These are phyloP conservation scores for Cladosporium sp. DNA, from an alignment of 2,329 filamentous ascomycete species.

Conservation along the genomic window DNA sequence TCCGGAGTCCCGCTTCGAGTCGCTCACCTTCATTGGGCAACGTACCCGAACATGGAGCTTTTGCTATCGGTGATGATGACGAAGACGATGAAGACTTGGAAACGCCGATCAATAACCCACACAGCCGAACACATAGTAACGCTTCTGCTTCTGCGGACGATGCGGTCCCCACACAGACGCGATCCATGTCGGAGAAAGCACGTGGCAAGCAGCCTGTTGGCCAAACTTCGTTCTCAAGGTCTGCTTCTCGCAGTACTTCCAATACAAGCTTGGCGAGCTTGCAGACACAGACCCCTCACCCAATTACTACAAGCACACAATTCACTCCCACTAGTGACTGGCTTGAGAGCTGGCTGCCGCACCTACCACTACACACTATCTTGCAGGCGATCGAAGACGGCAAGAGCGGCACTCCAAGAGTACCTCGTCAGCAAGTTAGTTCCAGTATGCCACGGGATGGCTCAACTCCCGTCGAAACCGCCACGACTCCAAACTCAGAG, in stretches of 20 bases:
- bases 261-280: slow-evolving; percentile 72
- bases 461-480: neutral
- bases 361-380: slow-evolving; percentile 82
- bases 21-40: slow-evolving; percentile 58
- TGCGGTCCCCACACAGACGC: slow-evolving; percentile 73
- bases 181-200: slow-evolving; percentile 96
- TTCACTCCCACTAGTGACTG: slow-evolving; percentile 80
- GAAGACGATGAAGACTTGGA: slow-evolving; percentile 62
- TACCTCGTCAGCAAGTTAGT: neutral
- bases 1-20: slow-evolving; percentile 58
- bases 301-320: slow-evolving; percentile 47
- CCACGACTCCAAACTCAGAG: neutral
- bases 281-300: slow-evolving; percentile 50
- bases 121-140: slow-evolving; percentile 31
- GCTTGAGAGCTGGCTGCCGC: slow-evolving; percentile 91
- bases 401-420: slow-evolving; percentile 27
- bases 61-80: slow-evolving; percentile 83
- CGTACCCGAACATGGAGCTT: slow-evolving; percentile 77
- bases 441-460: slow-evolving; percentile 8
- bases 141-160: slow-evolving; percentile 60
- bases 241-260: slow-evolving; percentile 63
- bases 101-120: slow-evolving; percentile 7
- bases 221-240: slow-evolving; percentile 71
- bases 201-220: slow-evolving; percentile 91
- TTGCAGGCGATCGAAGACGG: slow-evolving; percentile 63